A percentile compares a stretch with the other conserved stretches of the same genome.
Evolutionary conservation across 352 stramenopile genomes (phyloP).

Genomic region (Aphanomyces invadans): DNA sequence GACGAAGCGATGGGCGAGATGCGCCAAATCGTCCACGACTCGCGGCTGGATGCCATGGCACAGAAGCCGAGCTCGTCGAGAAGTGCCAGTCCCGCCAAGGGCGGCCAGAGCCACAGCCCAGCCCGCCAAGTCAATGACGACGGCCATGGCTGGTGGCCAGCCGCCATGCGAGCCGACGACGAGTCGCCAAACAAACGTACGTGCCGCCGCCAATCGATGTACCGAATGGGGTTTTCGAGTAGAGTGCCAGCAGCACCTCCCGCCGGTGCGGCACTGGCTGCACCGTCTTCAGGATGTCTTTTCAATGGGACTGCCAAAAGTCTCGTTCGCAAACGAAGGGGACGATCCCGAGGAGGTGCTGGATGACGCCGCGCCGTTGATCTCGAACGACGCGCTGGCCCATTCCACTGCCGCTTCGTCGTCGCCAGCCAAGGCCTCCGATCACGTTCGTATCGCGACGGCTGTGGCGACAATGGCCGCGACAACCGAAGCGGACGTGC

Average conservation of each 20-base stretch:
- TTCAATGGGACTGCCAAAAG: neutral
- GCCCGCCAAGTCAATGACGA: neutral
- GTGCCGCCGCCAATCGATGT: no score
- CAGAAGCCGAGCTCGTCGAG: neutral
- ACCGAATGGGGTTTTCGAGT: no score
- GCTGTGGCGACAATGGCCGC: no score
- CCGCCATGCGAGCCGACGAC: no score
- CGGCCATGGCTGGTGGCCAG: no score
- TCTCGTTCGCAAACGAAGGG: neutral
- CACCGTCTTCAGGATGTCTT: neutral
- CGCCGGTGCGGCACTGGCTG: neutral
- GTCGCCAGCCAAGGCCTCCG: no score
- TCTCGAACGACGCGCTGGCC: neutral
- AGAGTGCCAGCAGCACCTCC: no score
- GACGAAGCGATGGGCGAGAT: constrained; percentile 9
- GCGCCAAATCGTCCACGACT: neutral
- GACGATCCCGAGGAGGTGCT: neutral
- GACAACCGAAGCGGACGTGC: neutral
- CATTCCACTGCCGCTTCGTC: neutral
- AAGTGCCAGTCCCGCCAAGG: neutral
- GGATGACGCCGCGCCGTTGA: neutral
- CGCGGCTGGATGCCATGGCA: neutral
- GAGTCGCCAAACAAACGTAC: no score
- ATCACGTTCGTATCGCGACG: no score
- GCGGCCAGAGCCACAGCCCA: neutral